Base-by-base conservation (phyloP, 768 basidiomycete genomes). In the Agrocybe chaxingu region DNA sequence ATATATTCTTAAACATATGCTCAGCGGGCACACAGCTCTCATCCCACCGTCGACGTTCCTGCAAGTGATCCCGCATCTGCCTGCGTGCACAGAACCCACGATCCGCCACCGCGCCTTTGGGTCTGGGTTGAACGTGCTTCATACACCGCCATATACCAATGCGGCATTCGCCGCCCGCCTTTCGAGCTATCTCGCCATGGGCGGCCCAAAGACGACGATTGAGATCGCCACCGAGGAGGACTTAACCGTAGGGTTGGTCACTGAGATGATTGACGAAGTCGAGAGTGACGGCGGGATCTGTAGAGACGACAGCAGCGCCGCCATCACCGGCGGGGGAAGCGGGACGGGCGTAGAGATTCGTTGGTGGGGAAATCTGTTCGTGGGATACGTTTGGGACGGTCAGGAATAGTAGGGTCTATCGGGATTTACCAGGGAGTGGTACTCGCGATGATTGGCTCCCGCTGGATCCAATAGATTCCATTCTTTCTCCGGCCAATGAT, bases 1-100 rank as follows among this genome's bases (percentile, higher is more conserved):
- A 42, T 6, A n/a, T 36, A 31, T 36, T 8, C 18, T 45, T 42
- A 40, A 39, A 44, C 48, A 50, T 48, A 48, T 35, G 30, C 64
- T 16, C 38, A 42, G 38, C 40, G 18, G 12, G 16, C 35, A 42
- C 11, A 24, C 45, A 94, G 95, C 95, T 4, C 79, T 99, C 34
- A 82, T 98, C 38, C 87, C 96, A 3, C 97, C 96, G 3, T 76
- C 87, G 29, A 92, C 90, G 2, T 84, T 98, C 61, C 72, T 90
- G n/a, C 78, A 82, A 45, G 84, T 85, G 9, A 60, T 94, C 5
- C 84, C 87, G 0, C 80, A 80, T 48, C 75, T 98, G 10, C 76
- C 84, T 0, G 53, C 61, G 1, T 76, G 82, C 60, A 93, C 91
- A 0, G 62, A 67, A 10, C 92, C 91, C 2, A 75, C 82, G 1